Evolutionary conservation across 192 early-diverging fungal genomes (phyloP).

Genomic region (Backusella tuberculispora): DNA sequence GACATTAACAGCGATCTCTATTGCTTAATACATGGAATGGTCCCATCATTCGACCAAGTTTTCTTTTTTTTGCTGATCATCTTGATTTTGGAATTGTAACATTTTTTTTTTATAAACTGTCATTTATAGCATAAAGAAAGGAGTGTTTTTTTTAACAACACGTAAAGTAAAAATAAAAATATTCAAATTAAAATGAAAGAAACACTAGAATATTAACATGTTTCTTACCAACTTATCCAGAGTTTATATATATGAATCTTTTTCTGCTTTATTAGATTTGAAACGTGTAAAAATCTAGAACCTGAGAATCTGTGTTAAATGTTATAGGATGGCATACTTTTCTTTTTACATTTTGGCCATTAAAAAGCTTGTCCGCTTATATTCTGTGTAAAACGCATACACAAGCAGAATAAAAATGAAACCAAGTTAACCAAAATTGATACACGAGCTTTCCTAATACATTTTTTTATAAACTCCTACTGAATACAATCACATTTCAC

Average conservation of each 20-base stretch:
- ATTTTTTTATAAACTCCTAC: slow-evolving; percentile 15
- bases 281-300: slow-evolving; percentile 19
- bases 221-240: neutral
- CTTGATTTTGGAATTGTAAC: slow-evolving; percentile 1
- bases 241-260: neutral
- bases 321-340: neutral
- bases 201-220: slow-evolving; percentile 9
- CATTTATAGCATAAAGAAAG: slow-evolving; percentile 7
- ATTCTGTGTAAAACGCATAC: neutral
- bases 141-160: neutral
- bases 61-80: slow-evolving; percentile 6
- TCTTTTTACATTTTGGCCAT: neutral
- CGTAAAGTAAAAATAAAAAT: slow-evolving; percentile 9
- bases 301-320: neutral
- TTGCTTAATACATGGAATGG: neutral
- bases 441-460: slow-evolving; percentile 13
- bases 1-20: neutral
- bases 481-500: slow-evolving; percentile 11
- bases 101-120: slow-evolving; percentile 1
- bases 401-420: neutral
- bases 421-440: slow-evolving; percentile 11
- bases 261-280: slow-evolving; percentile 1
- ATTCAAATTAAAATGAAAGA: slow-evolving; percentile 3
- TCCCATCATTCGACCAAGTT: neutral
- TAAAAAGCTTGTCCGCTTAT: neutral